Base-by-base conservation (phyloP, 148 eudicot genomes). In the Fallopia convolvulus region DNA sequence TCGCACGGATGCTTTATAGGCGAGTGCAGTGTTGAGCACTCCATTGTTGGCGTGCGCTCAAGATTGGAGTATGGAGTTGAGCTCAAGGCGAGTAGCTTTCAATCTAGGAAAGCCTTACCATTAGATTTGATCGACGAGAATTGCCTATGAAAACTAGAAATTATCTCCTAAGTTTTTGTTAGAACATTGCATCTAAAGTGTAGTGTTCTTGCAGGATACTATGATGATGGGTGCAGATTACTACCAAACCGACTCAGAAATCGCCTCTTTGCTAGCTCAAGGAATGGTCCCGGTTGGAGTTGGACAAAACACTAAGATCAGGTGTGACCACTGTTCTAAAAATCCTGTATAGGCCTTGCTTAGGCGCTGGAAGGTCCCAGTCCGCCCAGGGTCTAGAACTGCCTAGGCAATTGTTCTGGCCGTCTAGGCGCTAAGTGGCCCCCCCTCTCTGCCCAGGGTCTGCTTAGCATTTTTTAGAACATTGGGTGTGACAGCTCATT, bases 211-310 rank as follows among this genome's bases (percentile, higher is more conserved):
- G 41, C 77, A 95, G 99, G 94, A 95, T 84, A 89, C 99, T 10
- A 79, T 95, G 83, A 93, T 95, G 98, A 76, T 91, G 93, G 99
- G 99, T 58, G 98, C 99, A 61, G 99, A 95, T 77, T 75, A 68
- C 71, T 95, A 95, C 79, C 99, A 95, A 80, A 95, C 99, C 65
- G 98, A 93, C 74, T 79, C 94, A 26, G 99, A 95, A 74, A 93
- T 95, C 63, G 97, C 97, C 17, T 86, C 94, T 36, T 82, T 89
- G 61, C 75, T 93, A 18, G 99, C 98, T 5, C 88, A 89, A 76
- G 98, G 94, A 55, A 91, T 93, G 79, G 93, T 93, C 48, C 99
- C 98, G 11, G 88, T 96, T 12, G 99, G 99, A 39, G 89, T 96
- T 48, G 99, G 99, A 53, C 78, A 77, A 55, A 85, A 93, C 80